Evolutionary conservation across 139 green algal species (phyloP).

Genomic region (Micromonas commoda): DNA sequence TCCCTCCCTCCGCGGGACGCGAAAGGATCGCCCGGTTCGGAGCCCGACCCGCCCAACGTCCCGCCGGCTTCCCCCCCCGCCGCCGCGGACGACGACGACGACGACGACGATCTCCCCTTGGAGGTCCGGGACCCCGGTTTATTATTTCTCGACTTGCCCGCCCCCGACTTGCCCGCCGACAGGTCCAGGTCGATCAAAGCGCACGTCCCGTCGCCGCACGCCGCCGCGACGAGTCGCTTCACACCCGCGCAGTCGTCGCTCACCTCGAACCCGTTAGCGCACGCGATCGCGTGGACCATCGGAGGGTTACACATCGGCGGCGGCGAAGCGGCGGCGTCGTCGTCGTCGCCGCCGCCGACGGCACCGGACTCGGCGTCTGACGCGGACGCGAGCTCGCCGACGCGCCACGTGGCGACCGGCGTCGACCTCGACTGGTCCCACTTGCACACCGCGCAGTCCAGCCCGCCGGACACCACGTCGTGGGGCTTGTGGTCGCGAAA

Average conservation of each 20-base stretch:
- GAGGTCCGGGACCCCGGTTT: no score
- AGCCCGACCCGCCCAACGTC: not conserved
- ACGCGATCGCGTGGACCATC: not conserved
- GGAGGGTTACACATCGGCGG: constrained; percentile 14
- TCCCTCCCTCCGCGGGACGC: no score
- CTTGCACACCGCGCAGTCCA: not conserved
- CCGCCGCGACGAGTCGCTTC: not conserved
- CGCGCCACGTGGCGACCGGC: not conserved
- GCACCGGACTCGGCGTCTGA: no score
- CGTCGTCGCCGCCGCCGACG: not conserved
- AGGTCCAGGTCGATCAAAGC: constrained; percentile 1
- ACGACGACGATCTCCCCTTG: no score
- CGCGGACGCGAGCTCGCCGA: not conserved
- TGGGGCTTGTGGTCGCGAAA: constrained; percentile 16
- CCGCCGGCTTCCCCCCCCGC: not conserved
- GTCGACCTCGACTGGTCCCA: not conserved
- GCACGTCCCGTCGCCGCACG: constrained; percentile 6
- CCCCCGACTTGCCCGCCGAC: no score
- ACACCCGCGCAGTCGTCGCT: not conserved
- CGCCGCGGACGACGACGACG: no score
- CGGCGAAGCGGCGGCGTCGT: not conserved
- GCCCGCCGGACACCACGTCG: not conserved
- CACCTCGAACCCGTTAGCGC: not conserved
- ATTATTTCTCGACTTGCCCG: no score
- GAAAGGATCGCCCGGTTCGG: no score